phyloP scores from a whole-genome alignment of 257 asterid genomes.

The Primulina tabacum region DNA sequence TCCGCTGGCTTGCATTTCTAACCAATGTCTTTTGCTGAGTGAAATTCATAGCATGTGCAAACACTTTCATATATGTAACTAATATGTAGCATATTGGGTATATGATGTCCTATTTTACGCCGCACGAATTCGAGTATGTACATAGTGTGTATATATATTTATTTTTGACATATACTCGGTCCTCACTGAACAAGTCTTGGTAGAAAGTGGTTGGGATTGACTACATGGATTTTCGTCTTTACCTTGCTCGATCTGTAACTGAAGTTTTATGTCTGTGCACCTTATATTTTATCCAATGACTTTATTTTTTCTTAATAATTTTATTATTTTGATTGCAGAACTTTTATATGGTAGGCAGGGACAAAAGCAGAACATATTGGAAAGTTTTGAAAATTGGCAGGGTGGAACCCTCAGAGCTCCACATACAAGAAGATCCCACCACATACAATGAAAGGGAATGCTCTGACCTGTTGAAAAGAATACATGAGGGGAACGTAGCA shows the following conservation, averaged over 20 bases:
- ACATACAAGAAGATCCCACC: conserved; percentile 77
- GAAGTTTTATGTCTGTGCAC: conserved; percentile 13
- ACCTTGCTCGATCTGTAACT: neutral
- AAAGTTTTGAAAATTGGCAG: conserved; percentile 85
- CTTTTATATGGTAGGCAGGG: conserved; percentile 91
- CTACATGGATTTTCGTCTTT: conserved; percentile 1
- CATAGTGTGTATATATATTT: neutral
- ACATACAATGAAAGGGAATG: conserved; percentile 81
- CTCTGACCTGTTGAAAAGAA: conserved; percentile 81
- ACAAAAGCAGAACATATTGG: conserved; percentile 85
- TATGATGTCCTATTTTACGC: neutral
- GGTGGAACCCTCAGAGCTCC: conserved; percentile 74
- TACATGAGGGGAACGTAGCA: conserved; percentile 79
- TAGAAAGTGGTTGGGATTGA: neutral
- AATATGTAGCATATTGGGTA: neutral
- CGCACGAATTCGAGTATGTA: neutral
- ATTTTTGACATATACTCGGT: too few species aligned
- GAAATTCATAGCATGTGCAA: neutral
- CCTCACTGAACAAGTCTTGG: neutral
- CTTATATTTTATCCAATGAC: neutral
- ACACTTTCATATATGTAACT: conserved; percentile 14
- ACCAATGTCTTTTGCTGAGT: conserved; percentile 9
- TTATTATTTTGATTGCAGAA: conserved; percentile 52
- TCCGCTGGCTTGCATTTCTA: conserved; percentile 13
- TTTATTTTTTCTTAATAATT: conserved; percentile 1